Conservation (phyloP, 139 green algal species). For the Spirogloea muscicola region DNA sequence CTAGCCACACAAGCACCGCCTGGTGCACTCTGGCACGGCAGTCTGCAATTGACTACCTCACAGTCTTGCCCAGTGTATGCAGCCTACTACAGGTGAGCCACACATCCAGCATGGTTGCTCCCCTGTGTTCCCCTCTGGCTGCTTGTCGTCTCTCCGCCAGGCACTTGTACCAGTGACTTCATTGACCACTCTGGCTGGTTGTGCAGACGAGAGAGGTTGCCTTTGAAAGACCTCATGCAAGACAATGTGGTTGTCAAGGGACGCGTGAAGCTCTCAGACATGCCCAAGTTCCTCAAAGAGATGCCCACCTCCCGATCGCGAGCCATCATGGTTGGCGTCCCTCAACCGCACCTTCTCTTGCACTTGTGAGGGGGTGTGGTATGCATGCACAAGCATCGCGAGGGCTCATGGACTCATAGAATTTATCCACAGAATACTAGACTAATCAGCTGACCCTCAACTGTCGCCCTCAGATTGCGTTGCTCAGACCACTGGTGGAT, state of each 20-base stretch:
- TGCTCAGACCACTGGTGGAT: neutral
- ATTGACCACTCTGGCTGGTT: no score
- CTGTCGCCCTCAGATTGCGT: neutral
- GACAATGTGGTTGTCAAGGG: constrained; percentile 27
- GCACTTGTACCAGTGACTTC: no score
- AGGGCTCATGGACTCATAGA: neutral
- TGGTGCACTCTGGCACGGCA: no score
- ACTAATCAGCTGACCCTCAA: no score
- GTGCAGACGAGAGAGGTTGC: constrained; percentile 8
- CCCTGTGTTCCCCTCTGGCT: no score
- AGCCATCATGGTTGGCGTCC: constrained; percentile 1
- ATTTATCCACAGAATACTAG: no score
- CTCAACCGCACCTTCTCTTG: neutral
- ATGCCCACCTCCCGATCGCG: constrained; percentile 16
- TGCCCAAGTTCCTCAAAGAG: constrained; percentile 3
- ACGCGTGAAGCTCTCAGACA: constrained; percentile 21
- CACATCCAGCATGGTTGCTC: no score
- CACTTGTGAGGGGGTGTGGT: neutral
- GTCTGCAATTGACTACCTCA: no score
- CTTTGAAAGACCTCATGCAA: constrained; percentile 2
- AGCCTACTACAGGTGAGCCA: no score
- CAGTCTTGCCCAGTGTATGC: no score
- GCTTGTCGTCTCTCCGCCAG: no score
- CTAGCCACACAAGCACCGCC: no score
- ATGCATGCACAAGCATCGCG: neutral